phyloP scores from a whole-genome alignment of 2,329 filamentous ascomycete genomes.

The Ophiostoma sp. region DNA sequence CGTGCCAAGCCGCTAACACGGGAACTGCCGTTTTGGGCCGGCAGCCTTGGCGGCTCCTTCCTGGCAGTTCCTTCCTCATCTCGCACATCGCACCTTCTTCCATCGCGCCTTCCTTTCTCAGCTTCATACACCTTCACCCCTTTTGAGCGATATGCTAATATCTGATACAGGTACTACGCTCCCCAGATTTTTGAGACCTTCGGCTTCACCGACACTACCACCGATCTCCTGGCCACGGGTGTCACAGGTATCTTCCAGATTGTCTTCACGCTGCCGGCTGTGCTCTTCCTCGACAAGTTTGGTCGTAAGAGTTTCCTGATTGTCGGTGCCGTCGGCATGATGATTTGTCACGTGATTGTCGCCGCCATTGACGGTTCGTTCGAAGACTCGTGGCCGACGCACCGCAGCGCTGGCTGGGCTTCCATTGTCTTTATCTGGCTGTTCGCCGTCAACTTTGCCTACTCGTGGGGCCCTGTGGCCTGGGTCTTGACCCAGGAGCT shows the following conservation, averaged over 20 bases:
- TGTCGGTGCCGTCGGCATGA: slow-evolving; percentile 53
- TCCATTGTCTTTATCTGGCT: slow-evolving; percentile 23
- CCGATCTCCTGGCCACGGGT: slow-evolving; percentile 60
- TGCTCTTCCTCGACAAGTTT: slow-evolving; percentile 62
- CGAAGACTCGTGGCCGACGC: slow-evolving; percentile 19
- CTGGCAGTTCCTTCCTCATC: background rate
- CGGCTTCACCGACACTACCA: slow-evolving; percentile 60
- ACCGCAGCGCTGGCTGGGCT: slow-evolving; percentile 22
- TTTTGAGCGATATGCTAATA: background rate
- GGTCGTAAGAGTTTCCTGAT: slow-evolving; percentile 33
- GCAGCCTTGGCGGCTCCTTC: background rate
- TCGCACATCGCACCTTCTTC: background rate
- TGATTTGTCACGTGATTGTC: slow-evolving; percentile 81
- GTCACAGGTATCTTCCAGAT: slow-evolving; percentile 60
- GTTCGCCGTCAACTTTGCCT: slow-evolving; percentile 27
- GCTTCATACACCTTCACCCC: background rate
- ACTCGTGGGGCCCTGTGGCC: slow-evolving; percentile 29
- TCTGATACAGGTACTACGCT: slow-evolving; percentile 56
- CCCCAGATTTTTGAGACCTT: slow-evolving; percentile 66
- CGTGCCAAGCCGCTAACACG: background rate
- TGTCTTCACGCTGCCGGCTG: slow-evolving; percentile 44
- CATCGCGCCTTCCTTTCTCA: background rate
- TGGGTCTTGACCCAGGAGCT: slow-evolving; percentile 39
- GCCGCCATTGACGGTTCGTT: slow-evolving; percentile 67
- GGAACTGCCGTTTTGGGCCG: background rate